Evolutionary conservation across 768 basidiomycete species (phyloP), one percentile per base, ranked within the genome.

Genomic region (Polyporus arcularius): DNA sequence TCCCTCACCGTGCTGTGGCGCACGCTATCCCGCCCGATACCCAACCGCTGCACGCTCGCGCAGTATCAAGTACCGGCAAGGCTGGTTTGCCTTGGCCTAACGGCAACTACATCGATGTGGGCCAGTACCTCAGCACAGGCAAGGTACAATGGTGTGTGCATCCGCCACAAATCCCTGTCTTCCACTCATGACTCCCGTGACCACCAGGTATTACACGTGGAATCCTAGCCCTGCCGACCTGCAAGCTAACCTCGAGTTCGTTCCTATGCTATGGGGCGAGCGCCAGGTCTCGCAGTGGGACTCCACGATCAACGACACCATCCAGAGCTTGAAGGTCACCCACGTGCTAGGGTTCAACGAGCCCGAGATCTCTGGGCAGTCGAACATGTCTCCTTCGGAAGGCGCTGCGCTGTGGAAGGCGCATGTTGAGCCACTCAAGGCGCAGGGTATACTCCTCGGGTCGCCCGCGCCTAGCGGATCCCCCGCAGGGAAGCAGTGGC

Each of bases 181-280:
- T 15, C 30, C 57, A n/a, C 55, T 31, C 31, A 15, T 52, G 40
- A 6, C n/a, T 18, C 30, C 47, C 40, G 9, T 21, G 32, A 55
- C 39, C 35, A 32, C 31, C 56, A 81, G 80, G 80, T 84, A 84
- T 67, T 84, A 84, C 65, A 79, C 81, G 2, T 84, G 83, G 82
- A 75, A 76, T 4, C 68, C 78, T 1, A 71, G 55, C 48, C 68
- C 76, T 5, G 55, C 69, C 35, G 11, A 35, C 35, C 35, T 35
- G 26, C 60, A 71, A n/a, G 70, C 78, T 5, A 63, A 72, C 62
- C 72, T 85, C 26, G 83, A 85, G 63, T 85, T 82, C 64, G 80
- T 82, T 0, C 82, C 84, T 21, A 82, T 84, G 81, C 76, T 85
- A 6, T 84, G 84, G 83, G 83, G 84, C 16, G 50, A 68, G 18